These are phyloP conservation scores for Codiaeum variegatum DNA, from an alignment of 441 rosid species.

Conservation along the genomic window DNA sequence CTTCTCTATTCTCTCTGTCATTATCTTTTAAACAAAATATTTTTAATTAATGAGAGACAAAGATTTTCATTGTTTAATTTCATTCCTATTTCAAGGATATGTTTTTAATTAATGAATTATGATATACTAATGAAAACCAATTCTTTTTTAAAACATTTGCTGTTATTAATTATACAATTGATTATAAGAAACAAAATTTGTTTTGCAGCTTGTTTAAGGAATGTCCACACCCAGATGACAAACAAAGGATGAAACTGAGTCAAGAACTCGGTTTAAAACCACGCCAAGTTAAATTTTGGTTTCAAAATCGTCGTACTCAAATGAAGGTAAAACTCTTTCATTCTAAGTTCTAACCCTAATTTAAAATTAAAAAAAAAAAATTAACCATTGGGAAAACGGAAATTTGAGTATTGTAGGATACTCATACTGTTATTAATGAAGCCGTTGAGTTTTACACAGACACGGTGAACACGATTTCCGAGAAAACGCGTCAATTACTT, in stretches of 20 bases:
- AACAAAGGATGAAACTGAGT: constrained; percentile 78
- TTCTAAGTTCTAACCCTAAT: constrained; percentile 19
- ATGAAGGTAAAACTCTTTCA: constrained; percentile 63
- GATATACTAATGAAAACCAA: neutral
- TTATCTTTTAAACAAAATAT: neutral
- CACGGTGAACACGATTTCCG: constrained; percentile 20
- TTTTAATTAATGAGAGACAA: too few species aligned
- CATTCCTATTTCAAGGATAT: neutral
- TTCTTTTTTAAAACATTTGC: neutral
- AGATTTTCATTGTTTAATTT: neutral
- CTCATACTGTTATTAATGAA: constrained; percentile 15
- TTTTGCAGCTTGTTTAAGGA: constrained; percentile 74
- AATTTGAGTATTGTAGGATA: too few species aligned
- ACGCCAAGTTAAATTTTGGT: constrained; percentile 97
- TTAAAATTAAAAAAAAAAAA: too few species aligned
- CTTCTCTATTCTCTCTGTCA: neutral
- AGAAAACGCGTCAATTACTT: constrained; percentile 25
- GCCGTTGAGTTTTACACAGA: neutral
- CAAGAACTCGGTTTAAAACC: constrained; percentile 87
- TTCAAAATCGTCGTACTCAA: constrained; percentile 94
- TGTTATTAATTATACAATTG: neutral
- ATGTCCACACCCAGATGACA: constrained; percentile 93
- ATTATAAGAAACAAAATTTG: neutral
- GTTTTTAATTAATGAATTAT: neutral
- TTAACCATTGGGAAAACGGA: too few species aligned